A percentile compares a stretch with the other conserved stretches of the same genome.
Conservation (phyloP, 2,329 filamentous ascomycete genomes). For the Pochonia chlamydosporia region DNA sequence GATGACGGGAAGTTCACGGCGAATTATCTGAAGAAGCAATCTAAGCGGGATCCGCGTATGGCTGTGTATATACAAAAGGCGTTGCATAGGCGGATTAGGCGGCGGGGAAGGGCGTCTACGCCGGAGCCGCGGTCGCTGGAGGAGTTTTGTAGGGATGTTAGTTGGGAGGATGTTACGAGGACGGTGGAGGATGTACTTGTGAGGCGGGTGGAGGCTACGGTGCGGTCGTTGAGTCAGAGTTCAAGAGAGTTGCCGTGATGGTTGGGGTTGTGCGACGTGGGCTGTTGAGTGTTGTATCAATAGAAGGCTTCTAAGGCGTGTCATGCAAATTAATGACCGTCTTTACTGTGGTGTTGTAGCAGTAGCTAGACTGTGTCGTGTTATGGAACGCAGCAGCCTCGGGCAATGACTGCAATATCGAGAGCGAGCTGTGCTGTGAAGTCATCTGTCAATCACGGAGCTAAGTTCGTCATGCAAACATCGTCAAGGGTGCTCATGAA, state of each 20-base stretch:
- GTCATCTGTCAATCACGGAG: too few relatives aligned
- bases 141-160: constrained; percentile 25
- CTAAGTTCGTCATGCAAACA: too few relatives aligned
- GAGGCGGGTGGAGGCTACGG: constrained; percentile 14
- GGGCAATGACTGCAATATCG: too few relatives aligned
- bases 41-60: constrained; percentile 26
- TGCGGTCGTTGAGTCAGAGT: constrained; percentile 14
- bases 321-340: too few relatives aligned
- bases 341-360: too few relatives aligned
- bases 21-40: constrained; percentile 30
- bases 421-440: too few relatives aligned
- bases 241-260: neutral
- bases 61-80: constrained; percentile 27
- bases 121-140: constrained; percentile 20
- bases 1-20: constrained; percentile 24
- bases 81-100: constrained; percentile 19
- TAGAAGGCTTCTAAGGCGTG: too few relatives aligned
- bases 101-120: constrained; percentile 5
- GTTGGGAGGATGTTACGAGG: constrained; percentile 28
- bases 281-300: too few relatives aligned
- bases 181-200: constrained; percentile 25
- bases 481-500: too few relatives aligned
- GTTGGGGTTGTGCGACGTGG: neutral
- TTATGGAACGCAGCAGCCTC: too few relatives aligned
- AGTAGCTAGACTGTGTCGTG: too few relatives aligned